Evolutionary conservation across 345 rosid species (phyloP), one percentile per base, ranked within the genome.

Genomic region (Boechera stricta): DNA sequence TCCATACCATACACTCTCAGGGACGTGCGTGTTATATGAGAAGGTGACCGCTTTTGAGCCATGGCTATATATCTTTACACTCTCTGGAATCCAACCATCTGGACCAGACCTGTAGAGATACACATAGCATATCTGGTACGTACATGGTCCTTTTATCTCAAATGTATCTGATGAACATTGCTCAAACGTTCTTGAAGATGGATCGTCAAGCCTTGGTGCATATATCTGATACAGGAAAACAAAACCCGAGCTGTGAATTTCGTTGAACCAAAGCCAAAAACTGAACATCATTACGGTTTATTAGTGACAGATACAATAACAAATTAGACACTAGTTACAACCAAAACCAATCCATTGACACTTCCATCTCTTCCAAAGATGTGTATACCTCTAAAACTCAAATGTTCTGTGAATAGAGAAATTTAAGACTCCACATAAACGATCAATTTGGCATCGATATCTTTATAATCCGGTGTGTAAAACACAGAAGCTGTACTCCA

Each of bases 31-130:
- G 78, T 83, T 36, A 51, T 83, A 92, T 70, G 83, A 75, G 62
- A 92, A 94, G 2, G 87, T 83, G 33, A 85, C 88, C 2, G 85
- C 78, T 72, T 52, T 79, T 1, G 87, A 71, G 60, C 83, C 56
- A 60, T 81, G 51, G 15, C 87, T 85, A 33, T 70, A 84, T 28
- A 94, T 82, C 44, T 83, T 79, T 69, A 94, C 89, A 52, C 21
- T 82, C 42, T 75, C 85, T 0, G 98, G 99, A 74, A 82, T 89
- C 97, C 97, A 94, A 2, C 95, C 97, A 73, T 94, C 98, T 0
- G 85, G 86, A 51, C 97, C 97, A 4, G 81, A 82, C 78, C 97
- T 79, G 77, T 91, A 90, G 65, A 94, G 84, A 81, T 94, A 94
- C 16, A 86, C 81, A 51, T 87, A 94, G 78, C 98, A 94, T 29